Evolutionary conservation across 2,329 filamentous ascomycete species (phyloP).

Genomic region (Conoideocrella luteorostrata): DNA sequence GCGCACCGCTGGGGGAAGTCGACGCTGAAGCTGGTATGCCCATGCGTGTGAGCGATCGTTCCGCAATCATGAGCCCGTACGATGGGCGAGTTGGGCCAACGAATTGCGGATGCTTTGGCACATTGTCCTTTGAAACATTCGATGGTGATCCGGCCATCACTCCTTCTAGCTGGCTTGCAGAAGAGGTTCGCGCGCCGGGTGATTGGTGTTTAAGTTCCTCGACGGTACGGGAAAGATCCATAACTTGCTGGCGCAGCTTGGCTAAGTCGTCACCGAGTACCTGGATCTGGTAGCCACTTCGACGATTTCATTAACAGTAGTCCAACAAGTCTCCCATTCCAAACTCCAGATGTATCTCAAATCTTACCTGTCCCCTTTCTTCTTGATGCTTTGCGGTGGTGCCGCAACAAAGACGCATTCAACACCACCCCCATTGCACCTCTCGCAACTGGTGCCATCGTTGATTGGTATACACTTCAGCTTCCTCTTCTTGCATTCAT

Average conservation of each 20-base stretch:
- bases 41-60: conserved; percentile 28
- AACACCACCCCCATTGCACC: conserved; percentile 22
- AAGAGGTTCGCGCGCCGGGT: conserved; percentile 8
- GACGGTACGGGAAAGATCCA: conserved; percentile 20
- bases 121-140: conserved; percentile 12
- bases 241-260: conserved; percentile 24
- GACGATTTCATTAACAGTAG: no score
- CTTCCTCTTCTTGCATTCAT: conserved; percentile 35
- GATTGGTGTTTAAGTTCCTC: conserved; percentile 19
- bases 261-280: conserved; percentile 21
- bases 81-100: conserved; percentile 29
- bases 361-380: conserved; percentile 17
- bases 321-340: no score
- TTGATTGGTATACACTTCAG: conserved; percentile 30
- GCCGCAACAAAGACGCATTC: conserved; percentile 20
- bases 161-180: conserved; percentile 10
- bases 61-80: conserved; percentile 28
- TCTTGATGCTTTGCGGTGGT: conserved; percentile 14
- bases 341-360: conserved; percentile 1
- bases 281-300: conserved; percentile 14
- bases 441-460: conserved; percentile 19
- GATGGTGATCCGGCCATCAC: conserved; percentile 14
- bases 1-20: conserved; percentile 17
- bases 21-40: conserved; percentile 24
- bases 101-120: conserved; percentile 27